Evolutionary conservation across 495 filamentous ascomycete species (phyloP), one percentile per base, ranked within the genome.

Genomic region (Penicillium antarcticum): DNA sequence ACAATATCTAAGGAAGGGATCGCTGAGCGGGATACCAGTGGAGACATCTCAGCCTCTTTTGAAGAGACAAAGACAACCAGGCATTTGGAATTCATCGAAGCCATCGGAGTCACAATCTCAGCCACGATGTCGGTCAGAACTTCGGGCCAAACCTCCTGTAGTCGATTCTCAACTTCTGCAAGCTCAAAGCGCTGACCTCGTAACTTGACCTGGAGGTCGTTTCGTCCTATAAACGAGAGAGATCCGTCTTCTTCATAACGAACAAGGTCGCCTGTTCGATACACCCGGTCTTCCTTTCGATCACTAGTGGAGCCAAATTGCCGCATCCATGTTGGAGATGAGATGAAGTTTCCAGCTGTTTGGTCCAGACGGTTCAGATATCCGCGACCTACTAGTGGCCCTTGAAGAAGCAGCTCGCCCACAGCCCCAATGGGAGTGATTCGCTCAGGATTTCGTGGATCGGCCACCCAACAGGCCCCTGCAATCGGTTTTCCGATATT

Each of bases 171-270:
- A 13, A 77, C 66, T 35, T 82, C 79, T 13, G 66, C 75, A 7
- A 79, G 48, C 50, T 80, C 79, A 21, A 81, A 65, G 5, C 75
- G 58, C 45, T 78, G 58, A 12, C 79, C 79, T 11, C 74, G 68
- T 37, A 82, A 60, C 58, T 41, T 41, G 19, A 41, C 38, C 19
- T 41, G 38, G 12, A 13, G 7, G 38, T 41, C 38, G n/a, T 11
- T 0, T 3, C 38, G 18, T 7, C 38, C 38, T 5, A 41, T 3
- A 23, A 21, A 41, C 1, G 3, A 21, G 18, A 41, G 19, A n/a
- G 38, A 41, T 3, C 38, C 38, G 12, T 41, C 38, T 24, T 1
- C n/a, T 23, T 41, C 38, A 5, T 21, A 41, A 11, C 19, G 17
- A 12, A 23, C 38, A 7, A 41, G 19, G 7, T 41, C 38, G n/a